Conservation (phyloP, 1,139 yeast species). For the Geotrichum histeridarum region DNA sequence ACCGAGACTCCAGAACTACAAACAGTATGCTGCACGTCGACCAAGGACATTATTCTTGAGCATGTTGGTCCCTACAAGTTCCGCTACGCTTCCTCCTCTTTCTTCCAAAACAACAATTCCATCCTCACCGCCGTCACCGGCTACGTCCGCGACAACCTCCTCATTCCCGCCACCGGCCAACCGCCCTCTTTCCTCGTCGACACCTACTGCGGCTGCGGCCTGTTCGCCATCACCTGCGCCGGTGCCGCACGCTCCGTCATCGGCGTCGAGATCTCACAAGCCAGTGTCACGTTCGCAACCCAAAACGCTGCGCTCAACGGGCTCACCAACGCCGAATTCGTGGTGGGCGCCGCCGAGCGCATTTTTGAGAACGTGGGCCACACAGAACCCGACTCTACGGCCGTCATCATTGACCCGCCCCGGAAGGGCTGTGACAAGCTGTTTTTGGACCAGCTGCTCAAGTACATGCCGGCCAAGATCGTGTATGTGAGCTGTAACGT, state of each 20-base stretch:
- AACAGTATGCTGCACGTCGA: conserved; percentile 51
- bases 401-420: conserved; percentile 93
- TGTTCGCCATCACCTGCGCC: conserved; percentile 84
- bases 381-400: conserved; percentile 66
- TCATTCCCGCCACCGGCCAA: conserved; percentile 40
- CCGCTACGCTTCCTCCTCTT: conserved; percentile 88
- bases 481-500: conserved; percentile 96
- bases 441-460: conserved; percentile 78
- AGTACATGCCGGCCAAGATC: conserved; percentile 74
- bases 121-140: conserved; percentile 76
- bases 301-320: conserved; percentile 72
- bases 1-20: conserved; percentile 21
- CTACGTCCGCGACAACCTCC: conserved; percentile 69
- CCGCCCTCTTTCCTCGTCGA: conserved; percentile 70
- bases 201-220: conserved; percentile 96
- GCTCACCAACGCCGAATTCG: conserved; percentile 70
- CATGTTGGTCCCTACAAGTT: conserved; percentile 64
- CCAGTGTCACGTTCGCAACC: conserved; percentile 81
- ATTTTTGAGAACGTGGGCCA: conserved; percentile 68
- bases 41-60: conserved; percentile 78
- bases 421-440: conserved; percentile 93
- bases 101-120: conserved; percentile 92
- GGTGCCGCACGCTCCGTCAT: conserved; percentile 71
- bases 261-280: conserved; percentile 93
- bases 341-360: conserved; percentile 88